These are phyloP conservation scores for Helotiales sp. DNA, from an alignment of 2,329 filamentous ascomycete species.

Conservation along the genomic window DNA sequence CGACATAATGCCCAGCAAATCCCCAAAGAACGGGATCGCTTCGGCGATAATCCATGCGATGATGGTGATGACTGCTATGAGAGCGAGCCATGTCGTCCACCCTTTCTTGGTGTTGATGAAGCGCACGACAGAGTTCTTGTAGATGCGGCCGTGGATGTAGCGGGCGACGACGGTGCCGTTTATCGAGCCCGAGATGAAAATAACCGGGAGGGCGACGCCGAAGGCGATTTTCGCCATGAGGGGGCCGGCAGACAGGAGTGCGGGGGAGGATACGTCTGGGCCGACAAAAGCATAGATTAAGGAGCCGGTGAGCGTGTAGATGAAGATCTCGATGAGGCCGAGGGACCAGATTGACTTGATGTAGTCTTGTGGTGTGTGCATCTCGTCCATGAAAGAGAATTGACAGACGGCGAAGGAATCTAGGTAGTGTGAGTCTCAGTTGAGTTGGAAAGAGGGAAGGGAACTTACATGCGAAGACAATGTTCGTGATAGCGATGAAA, in stretches of 20 bases:
- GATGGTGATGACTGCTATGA: slow-evolving; percentile 61
- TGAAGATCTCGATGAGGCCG: slow-evolving; percentile 55
- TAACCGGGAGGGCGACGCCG: slow-evolving; percentile 64
- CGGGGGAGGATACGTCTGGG: slow-evolving; percentile 58
- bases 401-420: slow-evolving; percentile 43
- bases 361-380: slow-evolving; percentile 45
- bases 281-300: slow-evolving; percentile 67
- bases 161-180: slow-evolving; percentile 57
- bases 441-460: too few species aligned
- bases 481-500: slow-evolving; percentile 60
- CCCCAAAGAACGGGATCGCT: slow-evolving; percentile 71
- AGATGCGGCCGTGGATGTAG: slow-evolving; percentile 39
- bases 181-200: slow-evolving; percentile 66
- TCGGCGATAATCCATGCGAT: slow-evolving; percentile 71
- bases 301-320: slow-evolving; percentile 62
- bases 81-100: slow-evolving; percentile 57
- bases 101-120: slow-evolving; percentile 37
- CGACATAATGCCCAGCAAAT: slow-evolving; percentile 62
- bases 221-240: slow-evolving; percentile 62
- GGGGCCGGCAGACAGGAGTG: slow-evolving; percentile 58
- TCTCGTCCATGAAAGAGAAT: slow-evolving; percentile 41
- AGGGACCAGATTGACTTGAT: slow-evolving; percentile 52
- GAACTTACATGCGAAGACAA: slow-evolving; percentile 59
- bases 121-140: slow-evolving; percentile 32
- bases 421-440: background rate